Base-by-base conservation (phyloP, 164 flowering plant genomes). In the Vitis riparia region DNA sequence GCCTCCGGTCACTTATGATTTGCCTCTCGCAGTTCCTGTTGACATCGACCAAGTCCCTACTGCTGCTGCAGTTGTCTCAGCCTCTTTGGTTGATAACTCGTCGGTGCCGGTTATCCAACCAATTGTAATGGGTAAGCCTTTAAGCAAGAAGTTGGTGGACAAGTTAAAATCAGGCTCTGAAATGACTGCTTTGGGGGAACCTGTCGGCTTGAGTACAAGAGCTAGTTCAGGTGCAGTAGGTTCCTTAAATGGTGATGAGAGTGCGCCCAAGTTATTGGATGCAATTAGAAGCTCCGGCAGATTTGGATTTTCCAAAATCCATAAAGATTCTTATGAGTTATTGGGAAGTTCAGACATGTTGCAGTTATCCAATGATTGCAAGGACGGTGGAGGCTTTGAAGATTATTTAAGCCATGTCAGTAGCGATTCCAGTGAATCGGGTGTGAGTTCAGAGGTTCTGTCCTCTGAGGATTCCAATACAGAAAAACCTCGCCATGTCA, bases 81-180 rank as follows among this genome's bases (percentile, higher is more conserved):
- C 78, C 5, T 71, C 76, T 51, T 12, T 71, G 13, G 68, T 77
- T 62, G 80, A 63, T 71, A 63, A 75, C 37, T 47, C 81, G 51
- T 70, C 84, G 1, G 51, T 91, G 68, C 94, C 97, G 5, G 84
- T 93, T 14, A 75, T 91, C 66, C 90, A 89, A 63, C 98, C 98
- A 1, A 59, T 89, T 51, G 75, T 62, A 3, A 81, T 73, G 65
- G 69, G 76, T 23, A 65, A 55, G 48, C 60, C 62, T 19, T 14
- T 50, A 13, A 62, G 27, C 32, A 78, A 75, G 61, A 76, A 65
- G 8, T 63, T 52, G 7, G 52, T 71, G 3, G 68, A 76, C 27
- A 81, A 80, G 59, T 19, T 58, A n/a, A 55, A 50, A 8, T 60
- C 66, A 29, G 79, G 71, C 16, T 67, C 69, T n/a, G 74, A 73